phyloP scores from a whole-genome alignment of 345 rosid genomes.

The Pseudoturritis turrita region DNA sequence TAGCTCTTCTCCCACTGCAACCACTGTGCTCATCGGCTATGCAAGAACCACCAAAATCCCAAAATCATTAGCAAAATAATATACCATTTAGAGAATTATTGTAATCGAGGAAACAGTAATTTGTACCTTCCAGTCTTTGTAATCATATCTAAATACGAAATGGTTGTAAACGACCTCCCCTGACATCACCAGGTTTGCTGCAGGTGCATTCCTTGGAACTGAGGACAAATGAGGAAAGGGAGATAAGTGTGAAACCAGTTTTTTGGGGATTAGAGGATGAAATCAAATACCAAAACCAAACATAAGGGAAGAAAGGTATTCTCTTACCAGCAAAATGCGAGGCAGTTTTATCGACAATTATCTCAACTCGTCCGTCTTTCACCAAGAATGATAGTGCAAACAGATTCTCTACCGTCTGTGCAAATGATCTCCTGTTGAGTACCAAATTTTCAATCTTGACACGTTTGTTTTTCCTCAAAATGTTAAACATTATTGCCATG shows the following conservation, averaged over 20 bases:
- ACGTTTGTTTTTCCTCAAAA: constrained; percentile 44
- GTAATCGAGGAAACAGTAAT: background rate
- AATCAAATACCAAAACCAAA: background rate
- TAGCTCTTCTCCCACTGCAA: constrained; percentile 59
- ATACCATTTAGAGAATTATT: background rate
- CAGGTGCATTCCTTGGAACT: constrained; percentile 83
- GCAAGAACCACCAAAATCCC: background rate
- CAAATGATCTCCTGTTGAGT: constrained; percentile 68
- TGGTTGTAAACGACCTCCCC: constrained; percentile 55
- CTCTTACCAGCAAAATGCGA: constrained; percentile 63
- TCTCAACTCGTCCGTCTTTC: constrained; percentile 77
- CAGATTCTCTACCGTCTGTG: constrained; percentile 77
- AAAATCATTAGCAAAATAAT: background rate
- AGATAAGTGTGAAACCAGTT: background rate
- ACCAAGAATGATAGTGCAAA: constrained; percentile 84
- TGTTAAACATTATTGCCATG: constrained; percentile 62
- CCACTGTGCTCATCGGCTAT: constrained; percentile 47
- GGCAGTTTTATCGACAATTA: constrained; percentile 46
- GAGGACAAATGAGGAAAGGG: constrained; percentile 1
- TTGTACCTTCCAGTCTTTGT: constrained; percentile 75
- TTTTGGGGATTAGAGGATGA: constrained; percentile 10
- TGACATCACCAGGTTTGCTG: constrained; percentile 41
- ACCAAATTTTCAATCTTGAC: constrained; percentile 63
- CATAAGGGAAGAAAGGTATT: background rate
- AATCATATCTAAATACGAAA: constrained; percentile 74